Evolutionary conservation across 495 filamentous ascomycete species (phyloP).

Genomic region (Tetracladium marchalianum): DNA sequence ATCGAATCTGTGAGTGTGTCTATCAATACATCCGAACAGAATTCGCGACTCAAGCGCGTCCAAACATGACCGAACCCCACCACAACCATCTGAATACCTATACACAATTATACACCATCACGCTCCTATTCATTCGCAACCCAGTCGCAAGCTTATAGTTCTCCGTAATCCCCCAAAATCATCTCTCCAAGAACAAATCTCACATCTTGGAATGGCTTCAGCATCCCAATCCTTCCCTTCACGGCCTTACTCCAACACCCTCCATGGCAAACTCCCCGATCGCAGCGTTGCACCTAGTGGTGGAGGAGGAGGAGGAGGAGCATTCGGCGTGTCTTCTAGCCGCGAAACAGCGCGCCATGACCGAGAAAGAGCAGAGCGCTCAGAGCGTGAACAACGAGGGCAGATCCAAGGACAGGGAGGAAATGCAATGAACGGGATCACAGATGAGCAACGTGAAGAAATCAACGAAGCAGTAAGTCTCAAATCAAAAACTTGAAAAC

Average conservation of each 20-base stretch:
- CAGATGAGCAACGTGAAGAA: conserved; percentile 81
- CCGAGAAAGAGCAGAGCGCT: conserved; percentile 31
- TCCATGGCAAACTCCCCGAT: conserved; percentile 20
- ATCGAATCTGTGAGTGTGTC: too few relatives aligned
- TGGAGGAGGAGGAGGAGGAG: not conserved
- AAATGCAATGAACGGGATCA: conserved; percentile 34
- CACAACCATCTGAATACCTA: not conserved
- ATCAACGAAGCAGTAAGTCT: conserved; percentile 77
- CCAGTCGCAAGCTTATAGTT: not conserved
- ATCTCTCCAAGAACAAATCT: not conserved
- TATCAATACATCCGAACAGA: too few relatives aligned
- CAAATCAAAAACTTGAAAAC: conserved; percentile 5
- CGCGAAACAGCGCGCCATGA: conserved; percentile 18
- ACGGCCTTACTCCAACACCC: conserved; percentile 15
- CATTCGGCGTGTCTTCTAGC: conserved; percentile 4
- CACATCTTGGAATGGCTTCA: conserved; percentile 14
- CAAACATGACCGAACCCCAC: not conserved
- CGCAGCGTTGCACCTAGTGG: conserved; percentile 3
- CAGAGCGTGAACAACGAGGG: conserved; percentile 24
- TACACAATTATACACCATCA: not conserved
- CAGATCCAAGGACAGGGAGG: conserved; percentile 24
- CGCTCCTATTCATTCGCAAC: too few relatives aligned
- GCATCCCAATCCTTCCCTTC: conserved; percentile 14
- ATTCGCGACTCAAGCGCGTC: not conserved
- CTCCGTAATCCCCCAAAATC: not conserved